Percentiles rank a stretch among this genome's conserved stretches.
phyloP scores from a whole-genome alignment of 345 rosid species.

The Camelina hispida region DNA sequence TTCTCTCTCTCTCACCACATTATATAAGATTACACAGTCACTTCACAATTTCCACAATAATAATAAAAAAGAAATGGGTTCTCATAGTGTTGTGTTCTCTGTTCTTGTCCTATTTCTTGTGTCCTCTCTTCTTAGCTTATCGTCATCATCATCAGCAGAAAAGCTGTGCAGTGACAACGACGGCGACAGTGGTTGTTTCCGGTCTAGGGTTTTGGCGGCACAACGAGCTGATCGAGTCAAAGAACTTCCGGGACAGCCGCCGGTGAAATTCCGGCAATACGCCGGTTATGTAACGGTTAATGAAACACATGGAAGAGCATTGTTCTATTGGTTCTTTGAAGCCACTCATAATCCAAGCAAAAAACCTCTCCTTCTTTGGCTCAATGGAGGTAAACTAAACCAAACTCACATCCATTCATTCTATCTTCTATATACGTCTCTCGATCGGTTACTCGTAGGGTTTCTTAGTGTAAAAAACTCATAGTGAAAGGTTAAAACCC shows the following conservation, averaged over 20 bases:
- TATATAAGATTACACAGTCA: conserved; percentile 42
- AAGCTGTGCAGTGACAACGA: conserved; percentile 35
- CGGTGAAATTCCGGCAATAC: conserved; percentile 68
- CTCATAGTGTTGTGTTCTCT: conserved; percentile 32
- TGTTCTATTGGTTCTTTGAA: conserved; percentile 89
- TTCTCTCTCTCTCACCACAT: conserved; percentile 16
- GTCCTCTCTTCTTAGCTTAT: conserved; percentile 32
- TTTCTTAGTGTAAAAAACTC: neutral
- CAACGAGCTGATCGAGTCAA: conserved; percentile 65
- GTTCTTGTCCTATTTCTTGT: conserved; percentile 43
- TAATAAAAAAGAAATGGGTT: conserved; percentile 8
- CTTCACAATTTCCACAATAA: conserved; percentile 32
- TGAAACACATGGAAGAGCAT: conserved; percentile 70
- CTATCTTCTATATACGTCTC: neutral
- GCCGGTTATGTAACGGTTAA: conserved; percentile 86
- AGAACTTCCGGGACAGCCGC: conserved; percentile 72
- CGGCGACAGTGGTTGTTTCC: conserved; percentile 31
- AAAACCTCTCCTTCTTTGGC: conserved; percentile 78
- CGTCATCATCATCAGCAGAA: conserved; percentile 13
- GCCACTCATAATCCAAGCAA: conserved; percentile 51
- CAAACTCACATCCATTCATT: conserved; percentile 10
- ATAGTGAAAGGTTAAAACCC: neutral
- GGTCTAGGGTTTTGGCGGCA: conserved; percentile 39
- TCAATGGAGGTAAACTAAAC: conserved; percentile 70
- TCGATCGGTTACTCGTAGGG: conserved; percentile 5